Base-by-base conservation (phyloP, 2,329 filamentous ascomycete genomes). In the Dactylellina sp. region DNA sequence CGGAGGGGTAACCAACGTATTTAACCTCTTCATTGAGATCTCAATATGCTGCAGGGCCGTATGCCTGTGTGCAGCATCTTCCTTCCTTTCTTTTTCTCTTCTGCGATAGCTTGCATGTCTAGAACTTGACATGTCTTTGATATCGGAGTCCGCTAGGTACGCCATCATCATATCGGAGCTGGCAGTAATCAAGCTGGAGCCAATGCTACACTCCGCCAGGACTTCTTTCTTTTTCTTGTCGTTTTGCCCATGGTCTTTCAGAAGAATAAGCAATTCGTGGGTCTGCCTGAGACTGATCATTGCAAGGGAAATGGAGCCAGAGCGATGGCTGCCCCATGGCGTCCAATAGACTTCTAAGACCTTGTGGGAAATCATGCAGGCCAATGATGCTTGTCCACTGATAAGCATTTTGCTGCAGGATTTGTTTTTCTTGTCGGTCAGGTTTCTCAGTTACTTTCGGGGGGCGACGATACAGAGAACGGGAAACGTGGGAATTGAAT, bases 371-470 rank as follows among this genome's bases (percentile, higher is more conserved):
- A 61, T 63, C 57, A 64, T 71, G 66, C 59, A 64, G 52, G 66
- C 59, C 59, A 71, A 59, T 59, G 59, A 62, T 71, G 66, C 66
- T 71, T 71, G 61, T 64, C 66, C 44, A 53, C 59, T 59, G 66
- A 71, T 71, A 71, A 71, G 66, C 66, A 64, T 64, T 52, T 37
- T 40, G 18, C 24, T 22, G 49, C 25, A 44, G 32, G 49, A 46
- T 53, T 49, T 37, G 7, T 47, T 49, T 60, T 44, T 42, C 7
- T 9, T 32, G 28, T 9, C 28, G 28, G 28, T 32, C 35, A 7
- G 16, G 35, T 53, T 71, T 56, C 35, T 22, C 49, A 55, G 32
- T 47, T 64, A 5, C 9, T 9, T 52, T 44, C 42, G 14, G 59
- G 59, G 53, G 59, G 40, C 50, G 25, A 64, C 53, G 61, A 56